Conservation (phyloP, 495 filamentous ascomycete genomes). For the Penicillium parvum region DNA sequence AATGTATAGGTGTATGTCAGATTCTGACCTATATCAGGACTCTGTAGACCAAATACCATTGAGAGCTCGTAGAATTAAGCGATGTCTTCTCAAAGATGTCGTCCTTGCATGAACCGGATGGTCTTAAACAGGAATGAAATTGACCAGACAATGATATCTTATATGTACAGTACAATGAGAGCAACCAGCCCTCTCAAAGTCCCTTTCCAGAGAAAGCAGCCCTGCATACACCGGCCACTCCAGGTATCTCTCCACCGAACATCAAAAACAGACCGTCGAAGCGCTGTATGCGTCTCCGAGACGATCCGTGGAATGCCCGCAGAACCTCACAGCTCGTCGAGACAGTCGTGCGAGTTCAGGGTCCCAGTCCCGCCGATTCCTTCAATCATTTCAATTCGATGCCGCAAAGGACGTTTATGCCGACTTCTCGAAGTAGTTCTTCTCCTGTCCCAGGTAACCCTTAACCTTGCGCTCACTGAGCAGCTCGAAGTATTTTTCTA, state of each 20-base stretch:
- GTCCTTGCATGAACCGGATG: neutral
- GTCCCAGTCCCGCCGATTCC: neutral
- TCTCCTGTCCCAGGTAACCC: constrained; percentile 89
- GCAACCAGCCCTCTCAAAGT: constrained; percentile 6
- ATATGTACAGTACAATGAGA: constrained; percentile 26
- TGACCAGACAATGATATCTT: constrained; percentile 25
- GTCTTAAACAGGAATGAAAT: constrained; percentile 16
- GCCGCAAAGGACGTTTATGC: constrained; percentile 2
- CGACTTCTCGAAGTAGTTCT: constrained; percentile 62
- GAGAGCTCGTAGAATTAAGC: too few species aligned
- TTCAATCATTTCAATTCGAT: neutral
- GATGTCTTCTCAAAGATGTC: neutral
- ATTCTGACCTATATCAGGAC: too few species aligned
- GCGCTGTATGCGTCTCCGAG: neutral
- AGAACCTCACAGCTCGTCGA: neutral
- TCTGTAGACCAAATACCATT: too few species aligned
- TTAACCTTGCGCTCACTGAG: constrained; percentile 77
- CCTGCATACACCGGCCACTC: neutral
- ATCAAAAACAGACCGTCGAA: neutral
- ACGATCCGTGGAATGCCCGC: neutral
- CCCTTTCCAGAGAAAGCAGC: neutral
- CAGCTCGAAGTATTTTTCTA: constrained; percentile 91
- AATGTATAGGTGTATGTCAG: too few species aligned
- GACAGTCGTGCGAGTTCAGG: neutral
- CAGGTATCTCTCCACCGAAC: neutral